A percentile compares a stretch with the other conserved stretches of the same genome.
These are phyloP conservation scores for Phytophthora pinifolia DNA, from an alignment of 352 stramenopile genomes.

Conservation along the genomic window DNA sequence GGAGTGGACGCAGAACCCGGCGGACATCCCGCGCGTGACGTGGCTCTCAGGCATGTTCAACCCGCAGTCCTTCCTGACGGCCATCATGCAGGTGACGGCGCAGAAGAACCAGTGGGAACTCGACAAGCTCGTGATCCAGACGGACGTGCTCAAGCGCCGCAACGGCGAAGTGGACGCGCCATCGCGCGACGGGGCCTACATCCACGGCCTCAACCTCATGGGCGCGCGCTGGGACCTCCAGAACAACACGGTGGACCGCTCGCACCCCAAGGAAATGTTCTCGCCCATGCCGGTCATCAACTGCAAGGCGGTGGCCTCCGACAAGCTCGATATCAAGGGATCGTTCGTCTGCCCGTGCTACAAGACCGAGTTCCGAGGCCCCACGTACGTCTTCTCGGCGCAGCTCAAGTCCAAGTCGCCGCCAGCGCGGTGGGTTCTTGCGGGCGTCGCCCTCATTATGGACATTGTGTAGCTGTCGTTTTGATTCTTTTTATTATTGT, in stretches of 20 bases:
- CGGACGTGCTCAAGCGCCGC: slow-evolving; percentile 95
- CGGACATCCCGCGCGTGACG: slow-evolving; percentile 96
- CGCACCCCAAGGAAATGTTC: slow-evolving; percentile 98
- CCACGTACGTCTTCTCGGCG: slow-evolving; percentile 97
- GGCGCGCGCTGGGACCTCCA: slow-evolving; percentile 94
- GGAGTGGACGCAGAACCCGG: slow-evolving; percentile 96
- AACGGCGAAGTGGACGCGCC: slow-evolving; percentile 87
- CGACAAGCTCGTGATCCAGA: slow-evolving; percentile 97
- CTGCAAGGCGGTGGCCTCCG: slow-evolving; percentile 94
- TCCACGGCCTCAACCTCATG: slow-evolving; percentile 94
- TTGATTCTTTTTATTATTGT: no score
- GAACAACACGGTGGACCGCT: slow-evolving; percentile 93
- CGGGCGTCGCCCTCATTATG: slow-evolving; percentile 96
- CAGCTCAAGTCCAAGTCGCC: slow-evolving; percentile 98
- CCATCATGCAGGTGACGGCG: slow-evolving; percentile 97
- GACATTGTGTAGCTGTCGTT: slow-evolving; percentile 71
- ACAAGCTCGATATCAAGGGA: slow-evolving; percentile 95
- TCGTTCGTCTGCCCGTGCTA: slow-evolving; percentile 97
- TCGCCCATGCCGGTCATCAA: slow-evolving; percentile 97
- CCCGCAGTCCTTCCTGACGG: slow-evolving; percentile 96
- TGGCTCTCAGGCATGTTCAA: slow-evolving; percentile 96
- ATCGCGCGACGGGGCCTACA: slow-evolving; percentile 94
- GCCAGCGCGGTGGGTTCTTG: slow-evolving; percentile 93
- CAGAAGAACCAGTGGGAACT: slow-evolving; percentile 97
- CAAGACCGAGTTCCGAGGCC: slow-evolving; percentile 95